Evolutionary conservation across 2,329 filamentous ascomycete species (phyloP), one percentile per base, ranked within the genome.

Genomic region (Colletotrichum siamense): DNA sequence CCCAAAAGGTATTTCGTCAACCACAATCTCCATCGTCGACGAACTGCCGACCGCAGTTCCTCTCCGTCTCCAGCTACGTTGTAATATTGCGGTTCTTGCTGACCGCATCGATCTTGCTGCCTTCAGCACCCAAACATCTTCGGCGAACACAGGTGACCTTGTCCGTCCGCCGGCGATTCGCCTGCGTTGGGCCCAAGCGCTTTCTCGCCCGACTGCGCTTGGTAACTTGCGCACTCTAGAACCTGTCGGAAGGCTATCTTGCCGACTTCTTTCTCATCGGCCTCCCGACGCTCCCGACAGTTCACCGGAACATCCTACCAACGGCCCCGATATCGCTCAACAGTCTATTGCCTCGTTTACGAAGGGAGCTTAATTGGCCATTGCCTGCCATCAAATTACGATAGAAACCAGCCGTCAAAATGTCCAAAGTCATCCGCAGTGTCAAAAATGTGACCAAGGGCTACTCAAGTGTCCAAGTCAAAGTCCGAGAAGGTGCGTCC

Each of bases 371-470:
- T 16, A 34, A 24, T 28, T 30, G 16, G 39, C 16, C 36, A 66
- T 39, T 30, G 36, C 32, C 30, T 12, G 63, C 39, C 67, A 9
- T 13, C 32, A 22, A 24, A 75, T n/a, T 30, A 73, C 36, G n/a
- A 73, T 34, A 52, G n/a, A 52, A 52, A 24, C 30, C 67, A 36
- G 65, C 22, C 70, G 70, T 84, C 85, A 84, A 67, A 83, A 99
- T 99, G 97, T 98, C 96, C 76, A 98, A 98, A 88, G 96, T 99
- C 85, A 95, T 99, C 84, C 92, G 97, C 87, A 98, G 95, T 85
- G 96, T 99, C 83, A 99, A 98, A 89, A 99, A 99, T 90, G 96
- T 99, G 87, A 99, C 97, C 86, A 99, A 99, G 89, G 97, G 97
- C 81, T 99, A 99, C 85, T 98, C 96, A 44, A 93, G 91, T 79